These are phyloP conservation scores for Coemansia sp. DNA, from an alignment of 192 early-diverging fungal species.

Conservation along the genomic window DNA sequence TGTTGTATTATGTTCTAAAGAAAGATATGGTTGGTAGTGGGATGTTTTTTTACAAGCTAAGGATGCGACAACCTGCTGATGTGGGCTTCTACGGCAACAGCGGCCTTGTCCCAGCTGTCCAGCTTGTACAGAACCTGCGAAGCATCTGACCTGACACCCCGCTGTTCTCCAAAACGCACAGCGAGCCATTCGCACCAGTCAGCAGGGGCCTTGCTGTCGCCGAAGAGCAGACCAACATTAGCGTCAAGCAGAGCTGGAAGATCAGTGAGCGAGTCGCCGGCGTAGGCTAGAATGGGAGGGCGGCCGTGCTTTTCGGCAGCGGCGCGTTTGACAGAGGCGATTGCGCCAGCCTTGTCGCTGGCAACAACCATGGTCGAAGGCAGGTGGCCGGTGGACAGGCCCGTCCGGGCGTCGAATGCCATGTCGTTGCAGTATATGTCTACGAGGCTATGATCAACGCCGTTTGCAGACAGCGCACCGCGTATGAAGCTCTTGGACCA, in stretches of 20 bases:
- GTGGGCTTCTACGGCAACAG: background rate
- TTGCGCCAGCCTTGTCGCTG: conserved; percentile 29
- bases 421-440: conserved; percentile 30
- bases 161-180: conserved; percentile 19
- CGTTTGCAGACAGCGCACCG: conserved; percentile 35
- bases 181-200: conserved; percentile 39
- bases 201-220: conserved; percentile 20
- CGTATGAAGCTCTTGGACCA: conserved; percentile 52
- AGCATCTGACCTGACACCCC: background rate
- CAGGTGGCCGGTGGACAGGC: conserved; percentile 23
- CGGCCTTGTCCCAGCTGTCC: conserved; percentile 13
- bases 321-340: conserved; percentile 5
- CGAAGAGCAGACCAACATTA: conserved; percentile 39
- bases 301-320: background rate
- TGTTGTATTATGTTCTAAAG: no score
- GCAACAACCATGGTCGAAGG: conserved; percentile 27
- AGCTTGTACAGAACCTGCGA: conserved; percentile 8
- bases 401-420: conserved; percentile 19
- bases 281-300: conserved; percentile 27
- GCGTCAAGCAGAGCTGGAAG: conserved; percentile 42
- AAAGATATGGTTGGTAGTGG: no score
- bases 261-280: conserved; percentile 53
- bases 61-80: background rate
- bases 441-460: conserved; percentile 6
- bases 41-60: background rate